A percentile compares a stretch with the other conserved stretches of the same genome.
Evolutionary conservation across 176 grass and related monocot genomes (phyloP).

Genomic region (Oryza nivara): DNA sequence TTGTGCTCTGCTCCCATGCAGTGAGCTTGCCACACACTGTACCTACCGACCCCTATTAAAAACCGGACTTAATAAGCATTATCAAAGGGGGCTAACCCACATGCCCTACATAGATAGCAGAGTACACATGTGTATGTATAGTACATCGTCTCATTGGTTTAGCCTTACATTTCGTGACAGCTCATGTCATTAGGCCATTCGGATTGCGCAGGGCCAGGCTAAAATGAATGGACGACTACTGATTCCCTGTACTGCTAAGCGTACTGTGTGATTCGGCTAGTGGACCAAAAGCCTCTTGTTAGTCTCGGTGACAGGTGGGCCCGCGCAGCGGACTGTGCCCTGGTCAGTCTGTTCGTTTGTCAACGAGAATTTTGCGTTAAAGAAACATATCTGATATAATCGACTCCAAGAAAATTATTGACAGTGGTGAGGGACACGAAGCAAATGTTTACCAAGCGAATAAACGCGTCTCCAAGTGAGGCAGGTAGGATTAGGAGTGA

Average conservation of each 20-base stretch:
- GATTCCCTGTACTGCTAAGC: background rate
- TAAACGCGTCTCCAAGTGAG: background rate
- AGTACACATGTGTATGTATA: background rate
- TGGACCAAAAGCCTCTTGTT: background rate
- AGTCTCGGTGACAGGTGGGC: too few relatives aligned
- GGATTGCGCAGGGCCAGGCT: background rate
- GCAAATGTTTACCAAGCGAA: background rate
- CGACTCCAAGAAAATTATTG: background rate
- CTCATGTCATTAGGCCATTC: conserved; percentile 26
- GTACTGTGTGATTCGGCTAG: background rate
- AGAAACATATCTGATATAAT: too few relatives aligned
- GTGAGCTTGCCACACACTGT: conserved; percentile 20
- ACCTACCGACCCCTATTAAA: conserved; percentile 21
- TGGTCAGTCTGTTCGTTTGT: background rate
- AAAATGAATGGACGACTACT: background rate
- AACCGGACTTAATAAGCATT: background rate
- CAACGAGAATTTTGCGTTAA: background rate
- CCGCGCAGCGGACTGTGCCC: background rate
- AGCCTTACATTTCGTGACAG: conserved; percentile 35
- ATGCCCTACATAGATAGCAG: conserved; percentile 6
- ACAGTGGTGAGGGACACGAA: background rate
- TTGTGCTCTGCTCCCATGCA: background rate
- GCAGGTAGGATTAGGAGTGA: background rate
- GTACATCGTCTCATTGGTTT: conserved; percentile 17
- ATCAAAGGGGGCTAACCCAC: background rate